Percentiles rank a stretch among this genome's conserved stretches.
These are phyloP conservation scores for Boehmeria nivea DNA, from an alignment of 306 rosid genomes.

Conservation along the genomic window DNA sequence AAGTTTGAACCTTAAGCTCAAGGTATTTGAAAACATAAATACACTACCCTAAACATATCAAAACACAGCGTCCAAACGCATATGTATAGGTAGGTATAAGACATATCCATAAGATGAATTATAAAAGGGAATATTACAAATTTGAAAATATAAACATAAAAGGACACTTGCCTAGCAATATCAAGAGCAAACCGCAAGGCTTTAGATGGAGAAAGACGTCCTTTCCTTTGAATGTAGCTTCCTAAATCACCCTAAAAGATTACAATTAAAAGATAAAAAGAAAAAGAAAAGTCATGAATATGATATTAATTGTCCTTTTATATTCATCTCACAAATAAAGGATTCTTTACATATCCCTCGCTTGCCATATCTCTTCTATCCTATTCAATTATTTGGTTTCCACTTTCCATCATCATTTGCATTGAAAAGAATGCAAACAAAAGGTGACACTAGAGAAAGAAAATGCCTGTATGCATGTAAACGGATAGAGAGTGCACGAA, in stretches of 20 bases:
- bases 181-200: slow-evolving; percentile 80
- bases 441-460: background rate
- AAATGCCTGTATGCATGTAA: background rate
- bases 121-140: too few species aligned
- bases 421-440: background rate
- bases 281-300: slow-evolving; percentile 11
- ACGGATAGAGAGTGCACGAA: slow-evolving; percentile 14
- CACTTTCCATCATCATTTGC: too few species aligned
- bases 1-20: too few species aligned
- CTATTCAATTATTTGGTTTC: too few species aligned
- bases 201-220: slow-evolving; percentile 87
- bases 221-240: slow-evolving; percentile 81
- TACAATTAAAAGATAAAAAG: too few species aligned
- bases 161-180: slow-evolving; percentile 78
- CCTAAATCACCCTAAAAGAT: slow-evolving; percentile 80
- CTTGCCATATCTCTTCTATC: too few species aligned
- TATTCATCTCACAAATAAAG: too few species aligned
- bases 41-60: background rate
- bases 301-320: background rate
- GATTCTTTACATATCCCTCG: too few species aligned
- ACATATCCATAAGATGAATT: too few species aligned
- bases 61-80: too few species aligned
- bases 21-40: slow-evolving; percentile 15
- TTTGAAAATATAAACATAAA: slow-evolving; percentile 5
- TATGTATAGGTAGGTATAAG: too few species aligned